A percentile compares a stretch with the other conserved stretches of the same genome.
phyloP scores from a whole-genome alignment of 345 rosid species.

The Eucalyptus polyanthemos region DNA sequence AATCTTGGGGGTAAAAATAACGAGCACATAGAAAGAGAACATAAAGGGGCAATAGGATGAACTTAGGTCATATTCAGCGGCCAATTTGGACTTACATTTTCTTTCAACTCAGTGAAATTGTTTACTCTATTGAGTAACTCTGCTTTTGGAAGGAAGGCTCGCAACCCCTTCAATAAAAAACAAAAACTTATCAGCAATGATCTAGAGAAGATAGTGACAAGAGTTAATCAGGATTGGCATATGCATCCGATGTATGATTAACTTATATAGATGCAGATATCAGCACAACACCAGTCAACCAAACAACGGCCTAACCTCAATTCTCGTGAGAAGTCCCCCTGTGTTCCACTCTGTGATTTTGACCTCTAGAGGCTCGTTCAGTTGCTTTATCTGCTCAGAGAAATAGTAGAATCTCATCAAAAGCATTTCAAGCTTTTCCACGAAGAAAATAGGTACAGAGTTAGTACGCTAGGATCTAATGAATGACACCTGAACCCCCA shows the following conservation, averaged over 20 bases:
- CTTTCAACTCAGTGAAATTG: slow-evolving; percentile 79
- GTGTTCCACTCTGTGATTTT: slow-evolving; percentile 85
- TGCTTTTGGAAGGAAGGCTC: slow-evolving; percentile 82
- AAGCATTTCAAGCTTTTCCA: neutral
- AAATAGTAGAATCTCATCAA: neutral
- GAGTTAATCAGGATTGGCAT: neutral
- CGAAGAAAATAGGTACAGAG: neutral
- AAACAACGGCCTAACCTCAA: slow-evolving; percentile 43
- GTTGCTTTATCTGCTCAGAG: slow-evolving; percentile 56
- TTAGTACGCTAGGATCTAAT: neutral
- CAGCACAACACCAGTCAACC: neutral
- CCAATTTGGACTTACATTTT: slow-evolving; percentile 39
- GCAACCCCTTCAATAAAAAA: slow-evolving; percentile 43
- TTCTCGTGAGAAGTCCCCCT: slow-evolving; percentile 78
- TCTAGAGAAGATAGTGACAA: neutral
- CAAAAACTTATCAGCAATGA: neutral
- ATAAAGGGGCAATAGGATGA: neutral
- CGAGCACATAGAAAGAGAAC: neutral
- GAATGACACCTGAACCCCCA: neutral
- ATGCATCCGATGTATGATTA: neutral
- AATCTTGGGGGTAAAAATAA: neutral
- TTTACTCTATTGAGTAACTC: slow-evolving; percentile 66
- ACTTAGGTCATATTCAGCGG: neutral
- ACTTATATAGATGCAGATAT: neutral
- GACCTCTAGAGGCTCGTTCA: slow-evolving; percentile 75